These are phyloP conservation scores for Rhynchospora breviuscula DNA, from an alignment of 176 grass and related monocot genomes.

Conservation along the genomic window DNA sequence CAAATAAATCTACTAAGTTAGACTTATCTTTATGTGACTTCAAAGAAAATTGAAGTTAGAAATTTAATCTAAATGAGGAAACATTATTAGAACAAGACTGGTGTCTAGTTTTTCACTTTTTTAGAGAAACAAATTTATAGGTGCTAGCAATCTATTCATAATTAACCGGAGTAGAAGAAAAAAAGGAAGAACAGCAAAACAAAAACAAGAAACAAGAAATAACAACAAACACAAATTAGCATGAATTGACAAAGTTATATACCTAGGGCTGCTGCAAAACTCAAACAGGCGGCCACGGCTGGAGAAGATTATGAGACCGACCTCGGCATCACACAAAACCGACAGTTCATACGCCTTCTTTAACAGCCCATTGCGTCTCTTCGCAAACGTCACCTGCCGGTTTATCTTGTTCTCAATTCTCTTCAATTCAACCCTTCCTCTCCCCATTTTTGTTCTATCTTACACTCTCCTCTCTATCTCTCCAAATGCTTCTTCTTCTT, in stretches of 20 bases:
- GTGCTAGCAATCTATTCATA: background rate
- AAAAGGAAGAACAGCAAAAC: background rate
- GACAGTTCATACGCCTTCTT: conserved; percentile 95
- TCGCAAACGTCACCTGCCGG: conserved; percentile 86
- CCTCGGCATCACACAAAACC: conserved; percentile 80
- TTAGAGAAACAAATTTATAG: conserved; percentile 27
- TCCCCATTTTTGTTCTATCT: conserved; percentile 37
- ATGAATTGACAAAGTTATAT: background rate
- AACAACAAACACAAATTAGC: background rate
- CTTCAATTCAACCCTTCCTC: conserved; percentile 87
- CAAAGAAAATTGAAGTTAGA: background rate
- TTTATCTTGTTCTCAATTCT: conserved; percentile 97
- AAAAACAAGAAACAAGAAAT: background rate
- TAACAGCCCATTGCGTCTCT: conserved; percentile 78
- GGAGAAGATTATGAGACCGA: conserved; percentile 92
- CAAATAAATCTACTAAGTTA: background rate
- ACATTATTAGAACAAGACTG: background rate
- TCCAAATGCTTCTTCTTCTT: background rate
- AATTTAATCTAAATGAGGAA: background rate
- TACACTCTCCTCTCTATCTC: background rate
- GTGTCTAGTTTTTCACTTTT: background rate
- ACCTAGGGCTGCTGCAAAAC: conserved; percentile 77
- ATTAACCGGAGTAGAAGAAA: background rate
- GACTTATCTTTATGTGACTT: background rate
- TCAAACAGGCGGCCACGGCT: conserved; percentile 84